phyloP scores from a whole-genome alignment of 495 filamentous ascomycete genomes.

The Pyrenula massariospora region DNA sequence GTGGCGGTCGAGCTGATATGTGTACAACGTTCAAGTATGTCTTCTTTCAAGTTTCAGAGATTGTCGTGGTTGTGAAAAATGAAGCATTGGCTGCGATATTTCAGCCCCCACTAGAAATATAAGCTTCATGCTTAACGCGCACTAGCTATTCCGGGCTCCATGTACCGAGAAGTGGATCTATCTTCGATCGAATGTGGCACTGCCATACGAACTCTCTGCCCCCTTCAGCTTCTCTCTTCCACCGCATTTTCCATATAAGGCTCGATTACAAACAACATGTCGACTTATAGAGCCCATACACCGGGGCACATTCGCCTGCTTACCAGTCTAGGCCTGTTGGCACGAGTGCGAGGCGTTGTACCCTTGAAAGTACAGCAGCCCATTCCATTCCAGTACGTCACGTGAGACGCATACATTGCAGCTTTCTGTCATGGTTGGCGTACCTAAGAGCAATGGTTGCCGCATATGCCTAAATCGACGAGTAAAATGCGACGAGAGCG shows the following conservation, averaged over 20 bases:
- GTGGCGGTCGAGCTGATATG: no score
- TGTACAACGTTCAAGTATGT: no score
- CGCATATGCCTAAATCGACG: conserved; percentile 16
- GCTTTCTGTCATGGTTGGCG: conserved; percentile 21
- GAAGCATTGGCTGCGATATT: no score
- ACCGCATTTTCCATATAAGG: neutral
- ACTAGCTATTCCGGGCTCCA: no score
- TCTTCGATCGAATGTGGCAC: no score
- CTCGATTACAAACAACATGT: neutral
- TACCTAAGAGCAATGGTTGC: conserved; percentile 31
- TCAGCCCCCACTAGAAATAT: no score
- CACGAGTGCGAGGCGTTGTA: neutral
- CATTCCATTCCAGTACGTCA: neutral
- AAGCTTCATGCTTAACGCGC: no score
- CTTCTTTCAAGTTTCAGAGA: no score
- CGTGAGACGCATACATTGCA: neutral
- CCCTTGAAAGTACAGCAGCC: neutral
- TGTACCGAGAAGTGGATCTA: no score
- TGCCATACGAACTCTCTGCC: no score
- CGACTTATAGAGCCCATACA: neutral
- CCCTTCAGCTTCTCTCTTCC: no score
- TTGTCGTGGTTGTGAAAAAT: no score
- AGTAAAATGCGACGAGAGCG: conserved; percentile 22
- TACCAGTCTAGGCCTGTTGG: neutral
- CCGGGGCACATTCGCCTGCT: neutral